Evolutionary conservation across 2,329 filamentous ascomycete genomes (phyloP), one percentile per base, ranked within the genome.

Genomic region (Escovopsis weberi): DNA sequence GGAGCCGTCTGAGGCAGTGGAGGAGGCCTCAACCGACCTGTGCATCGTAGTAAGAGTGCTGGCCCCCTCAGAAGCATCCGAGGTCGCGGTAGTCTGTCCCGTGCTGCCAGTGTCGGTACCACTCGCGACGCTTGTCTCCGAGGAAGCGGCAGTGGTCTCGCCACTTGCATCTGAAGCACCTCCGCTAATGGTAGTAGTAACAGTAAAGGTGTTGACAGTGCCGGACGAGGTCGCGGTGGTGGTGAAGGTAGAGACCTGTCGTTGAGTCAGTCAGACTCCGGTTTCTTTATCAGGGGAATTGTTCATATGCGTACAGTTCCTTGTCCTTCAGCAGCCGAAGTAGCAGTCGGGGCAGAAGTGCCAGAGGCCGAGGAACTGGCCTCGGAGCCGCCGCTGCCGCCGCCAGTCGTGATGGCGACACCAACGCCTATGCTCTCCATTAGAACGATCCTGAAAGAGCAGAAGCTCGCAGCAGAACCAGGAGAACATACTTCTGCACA

Each of bases 401-500:
- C 12, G 28, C 33, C 39, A 23, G 45, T 45, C 12, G 58, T 58
- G 42, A 64, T 56, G 30, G 51, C 43, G 23, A 63, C 58, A 42
- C 63, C 63, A 44, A 53, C 60, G 37, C 48, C 55, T 60, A 40
- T 4, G 30, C 32, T 32, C 26, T 7, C 11, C 33, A 45, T 57
- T 41, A 59, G 51, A 23, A 3, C 23, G 1, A 1, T 23, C 23
- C 23, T 23, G 23, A 23, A 6, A 33, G 8, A 18, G 23, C 15
- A n/a, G 26, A 18, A 30, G 12, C 2, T 12, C 12, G 18, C 8
- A 3, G 10, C 15, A 15, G 18, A 28, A 12, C 9, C 37, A 9
- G 6, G 5, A 9, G 18, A n/a, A 52, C 59, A 52, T 53, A 63
- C 61, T 46, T 19, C 53, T 45, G 55, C 69, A 73, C 44, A 64